A percentile compares a stretch with the other conserved stretches of the same genome.
These are phyloP conservation scores for Maudiozyma saulgeensis DNA, from an alignment of 805 yeast genomes.

Conservation along the genomic window DNA sequence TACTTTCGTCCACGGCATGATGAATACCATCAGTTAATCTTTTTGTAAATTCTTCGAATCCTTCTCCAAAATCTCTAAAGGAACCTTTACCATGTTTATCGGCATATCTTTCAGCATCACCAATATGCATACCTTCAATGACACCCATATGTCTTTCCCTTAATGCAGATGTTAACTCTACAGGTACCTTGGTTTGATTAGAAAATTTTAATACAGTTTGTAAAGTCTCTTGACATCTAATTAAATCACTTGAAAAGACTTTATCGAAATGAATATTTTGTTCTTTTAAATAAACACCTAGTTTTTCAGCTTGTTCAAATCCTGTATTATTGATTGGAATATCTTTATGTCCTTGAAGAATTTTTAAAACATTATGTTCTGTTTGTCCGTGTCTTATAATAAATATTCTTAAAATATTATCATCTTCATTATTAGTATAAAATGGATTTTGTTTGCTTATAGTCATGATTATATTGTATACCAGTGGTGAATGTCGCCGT, in stretches of 20 bases:
- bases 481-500: too few relatives aligned
- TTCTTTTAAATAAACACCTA: slow-evolving; percentile 35
- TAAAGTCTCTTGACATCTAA: slow-evolving; percentile 54
- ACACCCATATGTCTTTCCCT: slow-evolving; percentile 76
- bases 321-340: slow-evolving; percentile 58
- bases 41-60: slow-evolving; percentile 33
- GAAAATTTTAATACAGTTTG: slow-evolving; percentile 31
- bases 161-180: slow-evolving; percentile 31
- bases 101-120: slow-evolving; percentile 48
- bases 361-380: slow-evolving; percentile 55
- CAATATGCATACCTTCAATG: slow-evolving; percentile 63
- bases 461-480: neutral
- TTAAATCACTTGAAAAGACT: slow-evolving; percentile 34
- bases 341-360: slow-evolving; percentile 71
- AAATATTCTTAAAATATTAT: slow-evolving; percentile 39
- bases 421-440: slow-evolving; percentile 28
- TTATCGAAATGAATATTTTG: slow-evolving; percentile 29
- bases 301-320: slow-evolving; percentile 43
- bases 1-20: slow-evolving; percentile 30
- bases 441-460: slow-evolving; percentile 4
- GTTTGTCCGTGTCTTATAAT: slow-evolving; percentile 82
- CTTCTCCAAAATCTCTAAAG: slow-evolving; percentile 62
- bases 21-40: slow-evolving; percentile 44
- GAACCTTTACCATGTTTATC: slow-evolving; percentile 43
- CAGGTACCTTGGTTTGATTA: slow-evolving; percentile 8